Percentiles rank a stretch among this genome's conserved stretches.
Conservation (phyloP, 73 alveolate species). For the Stentor coeruleus region DNA sequence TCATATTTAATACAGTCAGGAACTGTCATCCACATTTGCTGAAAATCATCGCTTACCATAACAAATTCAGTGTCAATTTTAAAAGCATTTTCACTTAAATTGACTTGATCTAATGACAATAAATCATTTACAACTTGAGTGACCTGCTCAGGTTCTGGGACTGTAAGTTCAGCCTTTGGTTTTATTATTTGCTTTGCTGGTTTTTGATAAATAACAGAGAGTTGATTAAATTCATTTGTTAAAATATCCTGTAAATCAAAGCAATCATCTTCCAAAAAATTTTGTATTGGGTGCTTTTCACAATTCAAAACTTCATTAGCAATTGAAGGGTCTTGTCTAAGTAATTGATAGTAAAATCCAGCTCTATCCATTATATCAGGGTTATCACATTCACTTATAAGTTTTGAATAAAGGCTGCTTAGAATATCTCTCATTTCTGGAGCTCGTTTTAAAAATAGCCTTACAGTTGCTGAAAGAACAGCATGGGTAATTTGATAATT, state of each 20-base stretch:
- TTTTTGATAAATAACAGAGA: conserved; percentile 51
- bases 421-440: conserved; percentile 59
- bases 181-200: conserved; percentile 26
- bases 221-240: conserved; percentile 47
- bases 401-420: conserved; percentile 30
- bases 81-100: neutral
- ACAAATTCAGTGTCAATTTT: neutral
- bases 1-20: neutral
- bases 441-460: conserved; percentile 64
- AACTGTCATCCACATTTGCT: neutral
- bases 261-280: neutral
- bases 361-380: conserved; percentile 62
- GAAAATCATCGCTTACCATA: neutral
- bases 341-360: conserved; percentile 52
- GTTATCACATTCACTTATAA: conserved; percentile 53
- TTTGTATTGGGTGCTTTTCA: neutral
- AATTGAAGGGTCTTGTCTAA: conserved; percentile 44
- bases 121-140: neutral
- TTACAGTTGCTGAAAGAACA: conserved; percentile 38
- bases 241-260: conserved; percentile 5
- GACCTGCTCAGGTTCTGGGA: neutral
- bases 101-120: neutral
- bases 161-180: conserved; percentile 2
- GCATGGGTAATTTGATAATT: conserved; percentile 40
- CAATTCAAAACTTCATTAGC: conserved; percentile 45